phyloP scores from a whole-genome alignment of 2,329 filamentous ascomycete species.

The Colletotrichum nymphaeae region DNA sequence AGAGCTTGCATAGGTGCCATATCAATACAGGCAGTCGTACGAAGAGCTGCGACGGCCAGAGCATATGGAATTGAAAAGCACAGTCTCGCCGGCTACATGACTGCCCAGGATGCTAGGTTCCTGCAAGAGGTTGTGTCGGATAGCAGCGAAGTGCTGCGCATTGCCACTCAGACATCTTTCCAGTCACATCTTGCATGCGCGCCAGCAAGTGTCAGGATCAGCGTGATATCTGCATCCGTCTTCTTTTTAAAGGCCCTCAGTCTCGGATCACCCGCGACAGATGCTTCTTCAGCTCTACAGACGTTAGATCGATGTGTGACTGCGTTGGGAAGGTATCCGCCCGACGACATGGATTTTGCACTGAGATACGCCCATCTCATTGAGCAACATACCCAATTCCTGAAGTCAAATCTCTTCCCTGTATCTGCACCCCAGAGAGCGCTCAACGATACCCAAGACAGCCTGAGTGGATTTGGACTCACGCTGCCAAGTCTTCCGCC shows the following conservation, averaged over 20 bases:
- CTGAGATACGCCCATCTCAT: conserved; percentile 39
- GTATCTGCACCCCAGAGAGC: background rate
- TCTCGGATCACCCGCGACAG: background rate
- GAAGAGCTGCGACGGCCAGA: background rate
- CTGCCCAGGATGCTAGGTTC: conserved; percentile 35
- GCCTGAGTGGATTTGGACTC: background rate
- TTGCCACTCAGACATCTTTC: conserved; percentile 10
- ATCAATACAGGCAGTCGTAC: background rate
- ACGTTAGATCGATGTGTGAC: conserved; percentile 31
- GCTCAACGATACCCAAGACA: background rate
- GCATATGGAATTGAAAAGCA: conserved; percentile 17
- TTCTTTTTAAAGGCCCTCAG: background rate
- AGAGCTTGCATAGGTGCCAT: background rate
- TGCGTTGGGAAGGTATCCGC: conserved; percentile 27
- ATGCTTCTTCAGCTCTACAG: background rate
- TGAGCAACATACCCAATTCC: conserved; percentile 37
- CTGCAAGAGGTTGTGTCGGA: conserved; percentile 38
- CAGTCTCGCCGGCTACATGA: conserved; percentile 34
- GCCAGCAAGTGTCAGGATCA: background rate
- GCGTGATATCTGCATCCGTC: background rate
- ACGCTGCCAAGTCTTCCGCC: background rate
- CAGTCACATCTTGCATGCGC: background rate
- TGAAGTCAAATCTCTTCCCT: background rate
- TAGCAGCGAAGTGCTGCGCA: conserved; percentile 34
- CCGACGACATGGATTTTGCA: conserved; percentile 41